Conservation (phyloP, 2,329 filamentous ascomycete species). For the Trichoderma atrobrunneum region DNA sequence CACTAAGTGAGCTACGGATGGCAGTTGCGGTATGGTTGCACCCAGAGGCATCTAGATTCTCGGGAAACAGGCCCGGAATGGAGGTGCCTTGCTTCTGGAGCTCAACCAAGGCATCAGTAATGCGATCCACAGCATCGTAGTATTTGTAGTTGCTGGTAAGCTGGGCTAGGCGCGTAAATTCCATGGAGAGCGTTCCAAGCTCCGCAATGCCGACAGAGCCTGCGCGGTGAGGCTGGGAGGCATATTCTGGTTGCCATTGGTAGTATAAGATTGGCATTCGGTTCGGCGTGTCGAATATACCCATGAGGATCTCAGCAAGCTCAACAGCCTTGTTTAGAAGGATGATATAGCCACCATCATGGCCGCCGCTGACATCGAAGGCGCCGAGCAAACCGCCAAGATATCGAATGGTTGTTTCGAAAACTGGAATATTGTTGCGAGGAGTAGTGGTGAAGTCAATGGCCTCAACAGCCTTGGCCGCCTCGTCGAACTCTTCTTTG, state of each 20-base stretch:
- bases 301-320: constrained; percentile 76
- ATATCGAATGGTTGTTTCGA: constrained; percentile 90
- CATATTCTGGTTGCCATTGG: constrained; percentile 66
- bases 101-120: constrained; percentile 75
- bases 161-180: constrained; percentile 87
- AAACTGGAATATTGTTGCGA: constrained; percentile 74
- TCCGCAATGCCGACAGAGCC: constrained; percentile 62
- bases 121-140: constrained; percentile 84
- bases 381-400: constrained; percentile 81
- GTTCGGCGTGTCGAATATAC: constrained; percentile 87
- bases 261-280: constrained; percentile 86
- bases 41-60: constrained; percentile 73
- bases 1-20: constrained; percentile 30
- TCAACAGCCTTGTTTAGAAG: constrained; percentile 76
- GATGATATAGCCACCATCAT: constrained; percentile 54
- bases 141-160: constrained; percentile 78
- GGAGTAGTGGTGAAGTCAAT: constrained; percentile 80
- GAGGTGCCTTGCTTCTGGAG: constrained; percentile 67
- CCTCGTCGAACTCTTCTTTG: constrained; percentile 75
- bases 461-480: constrained; percentile 62
- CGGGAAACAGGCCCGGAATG: constrained; percentile 78
- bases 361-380: constrained; percentile 76
- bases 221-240: constrained; percentile 63
- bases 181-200: constrained; percentile 75
- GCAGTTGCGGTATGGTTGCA: constrained; percentile 59